These are phyloP conservation scores for Neophaeococcomyces mojaviensis DNA, from an alignment of 2,329 filamentous ascomycete genomes.

Conservation along the genomic window DNA sequence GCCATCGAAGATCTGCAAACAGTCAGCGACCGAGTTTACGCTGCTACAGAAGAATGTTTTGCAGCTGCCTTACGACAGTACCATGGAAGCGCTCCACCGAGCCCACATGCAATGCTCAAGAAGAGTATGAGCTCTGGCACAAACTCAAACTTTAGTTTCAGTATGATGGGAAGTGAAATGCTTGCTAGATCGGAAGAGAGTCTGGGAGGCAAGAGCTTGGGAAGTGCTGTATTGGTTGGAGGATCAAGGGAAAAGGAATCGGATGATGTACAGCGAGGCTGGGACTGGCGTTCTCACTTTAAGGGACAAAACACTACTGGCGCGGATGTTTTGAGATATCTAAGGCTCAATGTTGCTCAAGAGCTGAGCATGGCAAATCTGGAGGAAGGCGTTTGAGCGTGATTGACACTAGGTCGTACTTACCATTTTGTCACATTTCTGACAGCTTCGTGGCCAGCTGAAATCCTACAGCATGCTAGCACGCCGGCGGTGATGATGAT, in stretches of 20 bases:
- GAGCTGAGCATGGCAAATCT: slow-evolving; percentile 46
- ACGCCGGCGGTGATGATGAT: no score
- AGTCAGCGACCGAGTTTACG: slow-evolving; percentile 63
- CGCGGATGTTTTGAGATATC: slow-evolving; percentile 61
- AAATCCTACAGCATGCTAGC: no score
- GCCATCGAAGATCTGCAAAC: slow-evolving; percentile 74
- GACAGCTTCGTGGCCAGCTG: no score
- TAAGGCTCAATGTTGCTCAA: slow-evolving; percentile 66
- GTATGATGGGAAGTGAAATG: slow-evolving; percentile 67
- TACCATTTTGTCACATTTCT: no score
- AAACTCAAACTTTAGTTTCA: slow-evolving; percentile 53
- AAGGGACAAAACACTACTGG: slow-evolving; percentile 50
- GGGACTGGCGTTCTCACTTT: slow-evolving; percentile 63
- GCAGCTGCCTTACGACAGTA: slow-evolving; percentile 65
- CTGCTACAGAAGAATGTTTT: slow-evolving; percentile 71
- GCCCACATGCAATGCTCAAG: slow-evolving; percentile 60
- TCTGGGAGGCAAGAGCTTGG: slow-evolving; percentile 43
- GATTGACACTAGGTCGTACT: no score
- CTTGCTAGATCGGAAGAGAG: slow-evolving; percentile 52
- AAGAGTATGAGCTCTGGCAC: slow-evolving; percentile 52
- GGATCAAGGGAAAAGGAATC: slow-evolving; percentile 20
- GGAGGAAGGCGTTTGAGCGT: slow-evolving; percentile 9
- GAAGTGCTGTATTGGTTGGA: slow-evolving; percentile 45
- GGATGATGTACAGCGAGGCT: slow-evolving; percentile 50
- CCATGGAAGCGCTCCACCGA: slow-evolving; percentile 50